A percentile compares a stretch with the other conserved stretches of the same genome.
Conservation (phyloP, 768 basidiomycete species). For the Termitomyces eurrhizus region DNA sequence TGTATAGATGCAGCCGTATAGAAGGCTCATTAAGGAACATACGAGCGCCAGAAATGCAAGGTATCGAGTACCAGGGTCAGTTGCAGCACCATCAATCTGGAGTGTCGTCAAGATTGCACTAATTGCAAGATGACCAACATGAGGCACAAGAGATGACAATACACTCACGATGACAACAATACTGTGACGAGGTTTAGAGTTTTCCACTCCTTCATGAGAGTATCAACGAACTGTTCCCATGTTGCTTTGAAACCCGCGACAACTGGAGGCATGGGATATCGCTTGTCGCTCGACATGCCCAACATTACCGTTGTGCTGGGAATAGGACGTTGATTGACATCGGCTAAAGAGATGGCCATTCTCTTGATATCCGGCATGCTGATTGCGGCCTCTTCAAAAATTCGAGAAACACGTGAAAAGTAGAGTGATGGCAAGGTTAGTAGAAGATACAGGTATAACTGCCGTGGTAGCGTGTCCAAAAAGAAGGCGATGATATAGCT, state of each 20-base stretch:
- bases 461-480: slow-evolving; percentile 20
- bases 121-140: neutral
- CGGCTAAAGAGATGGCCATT: slow-evolving; percentile 27
- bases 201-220: slow-evolving; percentile 20
- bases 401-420: slow-evolving; percentile 58
- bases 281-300: no score
- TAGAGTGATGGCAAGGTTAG: slow-evolving; percentile 61
- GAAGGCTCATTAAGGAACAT: slow-evolving; percentile 56
- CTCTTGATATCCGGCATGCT: slow-evolving; percentile 51
- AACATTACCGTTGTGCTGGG: neutral
- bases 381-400: slow-evolving; percentile 62
- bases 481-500: slow-evolving; percentile 13
- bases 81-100: slow-evolving; percentile 29
- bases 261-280: slow-evolving; percentile 14
- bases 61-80: slow-evolving; percentile 51
- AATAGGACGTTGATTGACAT: neutral
- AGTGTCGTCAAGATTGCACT: slow-evolving; percentile 21
- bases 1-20: slow-evolving; percentile 58
- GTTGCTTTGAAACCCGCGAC: slow-evolving; percentile 42
- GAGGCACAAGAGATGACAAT: neutral
- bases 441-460: slow-evolving; percentile 33
- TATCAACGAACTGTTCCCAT: slow-evolving; percentile 20
- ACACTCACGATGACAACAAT: slow-evolving; percentile 16
- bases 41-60: slow-evolving; percentile 47
- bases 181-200: slow-evolving; percentile 20